Base-by-base conservation (phyloP, 768 basidiomycete species). In the Serendipita vermifera region DNA sequence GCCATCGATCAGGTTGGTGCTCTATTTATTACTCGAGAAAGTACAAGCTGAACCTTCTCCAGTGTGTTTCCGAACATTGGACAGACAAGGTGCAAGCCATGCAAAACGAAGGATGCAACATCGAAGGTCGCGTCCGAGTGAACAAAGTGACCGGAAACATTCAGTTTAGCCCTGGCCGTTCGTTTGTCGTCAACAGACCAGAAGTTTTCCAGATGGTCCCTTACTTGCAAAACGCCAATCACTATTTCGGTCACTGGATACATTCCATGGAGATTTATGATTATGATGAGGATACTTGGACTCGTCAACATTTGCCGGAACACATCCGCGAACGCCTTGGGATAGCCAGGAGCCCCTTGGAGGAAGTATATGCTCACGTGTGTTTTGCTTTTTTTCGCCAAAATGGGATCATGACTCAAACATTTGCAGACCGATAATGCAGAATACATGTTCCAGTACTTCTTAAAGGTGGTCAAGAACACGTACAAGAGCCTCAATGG, bases 81-180 rank as follows among this genome's bases (percentile, higher is more conserved):
- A 77, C 87, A 24, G 91, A 94, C 3, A 92, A 86, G 67, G 78
- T 99, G 60, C 82, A 82, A 69, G 87, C 92, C 29, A 94, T 98
- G 67, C 81, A 90, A 3, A 77, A 81, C 54, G 96, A 99, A 64
- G 96, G 96, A 0, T 99, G 96, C 74, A 93, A 91, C 68, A 74
- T 98, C 59, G 80, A 83, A 22, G 96, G 96, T 39, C 82, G 83
- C 55, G 79, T 99, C 58, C 86, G 85, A 56, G 89, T 98, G 56
- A 98, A 98, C 78, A 96, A 97, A 70, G 94, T 97, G 60, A 78
- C 91, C 60, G 92, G 94, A 56, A 96, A 89, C 70, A 86, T 97
- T 67, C 88, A 96, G 66, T 78, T 98, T 63, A 91, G 89, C 3
- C 93, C 91, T 1, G 96, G 96, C 29, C 80, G 85, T 39, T 89